Evolutionary conservation across 495 filamentous ascomycete genomes (phyloP).

Genomic region (Lepraria neglecta): DNA sequence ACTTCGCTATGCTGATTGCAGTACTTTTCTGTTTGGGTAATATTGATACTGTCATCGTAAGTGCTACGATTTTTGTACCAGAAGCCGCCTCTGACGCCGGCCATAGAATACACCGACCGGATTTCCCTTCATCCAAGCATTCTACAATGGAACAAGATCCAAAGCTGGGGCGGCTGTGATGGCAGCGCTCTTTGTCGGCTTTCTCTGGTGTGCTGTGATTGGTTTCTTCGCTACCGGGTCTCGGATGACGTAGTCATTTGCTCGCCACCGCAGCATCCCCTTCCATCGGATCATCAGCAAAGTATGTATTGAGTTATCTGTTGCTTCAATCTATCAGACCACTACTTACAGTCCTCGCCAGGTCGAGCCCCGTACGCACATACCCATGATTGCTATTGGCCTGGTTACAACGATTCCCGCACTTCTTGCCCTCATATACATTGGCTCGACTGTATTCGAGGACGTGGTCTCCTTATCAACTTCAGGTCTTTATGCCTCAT

Average conservation of each 20-base stretch:
- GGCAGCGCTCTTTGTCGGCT: conserved; percentile 38
- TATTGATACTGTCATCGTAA: conserved; percentile 32
- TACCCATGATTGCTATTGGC: conserved; percentile 48
- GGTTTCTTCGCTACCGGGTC: conserved; percentile 44
- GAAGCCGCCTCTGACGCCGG: not conserved
- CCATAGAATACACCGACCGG: conserved; percentile 28
- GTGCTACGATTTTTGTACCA: conserved; percentile 26
- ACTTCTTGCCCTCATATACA: conserved; percentile 50
- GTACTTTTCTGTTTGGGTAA: conserved; percentile 44
- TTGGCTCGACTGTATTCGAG: conserved; percentile 43
- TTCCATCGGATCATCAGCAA: conserved; percentile 46
- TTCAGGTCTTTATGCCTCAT: conserved; percentile 42
- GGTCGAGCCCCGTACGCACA: conserved; percentile 46
- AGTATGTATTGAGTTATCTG: conserved; percentile 31
- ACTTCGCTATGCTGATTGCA: conserved; percentile 44
- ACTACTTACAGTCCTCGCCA: conserved; percentile 20
- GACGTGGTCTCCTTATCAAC: conserved; percentile 44
- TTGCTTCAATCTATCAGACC: not conserved
- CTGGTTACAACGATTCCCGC: conserved; percentile 37
- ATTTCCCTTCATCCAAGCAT: conserved; percentile 48
- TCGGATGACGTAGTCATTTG: conserved; percentile 50
- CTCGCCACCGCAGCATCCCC: conserved; percentile 48
- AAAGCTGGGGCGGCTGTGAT: conserved; percentile 39
- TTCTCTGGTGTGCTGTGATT: conserved; percentile 32
- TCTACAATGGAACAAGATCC: conserved; percentile 38